These are phyloP conservation scores for Adansonia gregorii DNA, from an alignment of 441 rosid genomes.

Conservation along the genomic window DNA sequence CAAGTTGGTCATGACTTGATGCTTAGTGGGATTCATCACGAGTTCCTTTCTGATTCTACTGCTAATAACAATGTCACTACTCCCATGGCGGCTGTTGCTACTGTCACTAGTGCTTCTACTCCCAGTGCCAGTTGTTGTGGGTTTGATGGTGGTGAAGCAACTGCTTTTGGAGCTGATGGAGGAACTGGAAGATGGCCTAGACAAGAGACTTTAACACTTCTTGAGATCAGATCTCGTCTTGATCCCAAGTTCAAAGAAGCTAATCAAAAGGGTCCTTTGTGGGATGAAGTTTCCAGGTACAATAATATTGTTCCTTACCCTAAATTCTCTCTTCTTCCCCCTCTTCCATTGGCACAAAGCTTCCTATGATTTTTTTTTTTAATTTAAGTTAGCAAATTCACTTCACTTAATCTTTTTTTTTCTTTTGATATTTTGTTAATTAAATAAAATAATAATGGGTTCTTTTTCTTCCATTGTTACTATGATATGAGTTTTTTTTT, in stretches of 20 bases:
- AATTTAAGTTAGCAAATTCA: background rate
- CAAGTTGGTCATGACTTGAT: slow-evolving; percentile 43
- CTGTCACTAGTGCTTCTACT: slow-evolving; percentile 30
- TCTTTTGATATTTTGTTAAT: background rate
- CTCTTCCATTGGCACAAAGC: background rate
- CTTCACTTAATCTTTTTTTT: background rate
- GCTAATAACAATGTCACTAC: slow-evolving; percentile 23
- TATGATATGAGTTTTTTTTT: background rate
- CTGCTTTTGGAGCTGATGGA: slow-evolving; percentile 52
- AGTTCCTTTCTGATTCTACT: slow-evolving; percentile 47
- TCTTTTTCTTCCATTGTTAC: background rate
- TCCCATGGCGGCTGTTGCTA: slow-evolving; percentile 25
- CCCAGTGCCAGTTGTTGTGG: slow-evolving; percentile 40
- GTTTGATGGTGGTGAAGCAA: slow-evolving; percentile 40
- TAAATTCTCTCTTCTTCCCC: background rate
- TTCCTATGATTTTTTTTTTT: slow-evolving; percentile 7
- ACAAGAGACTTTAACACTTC: slow-evolving; percentile 91
- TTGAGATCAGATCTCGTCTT: slow-evolving; percentile 96
- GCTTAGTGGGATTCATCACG: slow-evolving; percentile 49
- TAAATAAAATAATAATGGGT: background rate
- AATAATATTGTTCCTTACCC: slow-evolving; percentile 27
- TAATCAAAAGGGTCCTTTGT: no score
- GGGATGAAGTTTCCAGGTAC: no score
- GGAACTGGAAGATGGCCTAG: slow-evolving; percentile 89
- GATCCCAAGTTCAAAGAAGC: no score